Evolutionary conservation across 2,329 filamentous ascomycete species (phyloP).

Genomic region (Epichloe aotearoae): DNA sequence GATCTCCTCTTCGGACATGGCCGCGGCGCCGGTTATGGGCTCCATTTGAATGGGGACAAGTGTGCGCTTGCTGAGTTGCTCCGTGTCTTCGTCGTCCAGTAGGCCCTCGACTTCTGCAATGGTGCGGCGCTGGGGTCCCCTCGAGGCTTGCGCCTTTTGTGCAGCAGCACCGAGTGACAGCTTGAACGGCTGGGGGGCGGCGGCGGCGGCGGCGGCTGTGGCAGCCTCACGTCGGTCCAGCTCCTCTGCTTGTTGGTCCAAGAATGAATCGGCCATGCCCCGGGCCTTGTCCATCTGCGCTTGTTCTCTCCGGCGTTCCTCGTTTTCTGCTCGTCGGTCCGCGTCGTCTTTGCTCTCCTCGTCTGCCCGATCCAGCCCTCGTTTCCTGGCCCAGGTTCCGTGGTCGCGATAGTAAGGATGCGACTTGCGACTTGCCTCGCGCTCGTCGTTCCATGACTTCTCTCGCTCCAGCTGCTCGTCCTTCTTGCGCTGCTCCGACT

Average conservation of each 20-base stretch:
- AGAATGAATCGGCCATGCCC: conserved; percentile 81
- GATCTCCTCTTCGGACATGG: conserved; percentile 76
- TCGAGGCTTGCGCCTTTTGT: conserved; percentile 51
- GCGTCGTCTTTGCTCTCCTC: conserved; percentile 70
- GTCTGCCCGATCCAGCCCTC: conserved; percentile 56
- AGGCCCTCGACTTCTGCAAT: conserved; percentile 90
- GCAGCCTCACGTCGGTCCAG: conserved; percentile 38
- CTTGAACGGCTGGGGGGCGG: conserved; percentile 65
- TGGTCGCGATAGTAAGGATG: conserved; percentile 83
- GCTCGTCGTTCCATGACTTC: conserved; percentile 77
- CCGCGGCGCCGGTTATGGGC: conserved; percentile 43
- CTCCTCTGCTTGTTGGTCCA: conserved; percentile 71
- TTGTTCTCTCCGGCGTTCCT: conserved; percentile 56
- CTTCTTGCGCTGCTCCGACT: conserved; percentile 50
- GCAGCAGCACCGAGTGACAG: conserved; percentile 82
- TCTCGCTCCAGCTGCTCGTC: conserved; percentile 52
- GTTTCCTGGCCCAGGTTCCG: conserved; percentile 71
- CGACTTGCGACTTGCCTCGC: conserved; percentile 57
- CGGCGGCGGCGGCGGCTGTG: conserved; percentile 11
- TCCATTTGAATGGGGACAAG: conserved; percentile 77
- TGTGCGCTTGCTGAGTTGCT: conserved; percentile 54
- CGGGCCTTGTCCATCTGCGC: conserved; percentile 65
- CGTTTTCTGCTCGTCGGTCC: conserved; percentile 66
- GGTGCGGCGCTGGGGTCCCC: conserved; percentile 53
- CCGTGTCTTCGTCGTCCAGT: conserved; percentile 87